Evolutionary conservation across 768 basidiomycete species (phyloP).

Genomic region (Gymnopilus dilepis): DNA sequence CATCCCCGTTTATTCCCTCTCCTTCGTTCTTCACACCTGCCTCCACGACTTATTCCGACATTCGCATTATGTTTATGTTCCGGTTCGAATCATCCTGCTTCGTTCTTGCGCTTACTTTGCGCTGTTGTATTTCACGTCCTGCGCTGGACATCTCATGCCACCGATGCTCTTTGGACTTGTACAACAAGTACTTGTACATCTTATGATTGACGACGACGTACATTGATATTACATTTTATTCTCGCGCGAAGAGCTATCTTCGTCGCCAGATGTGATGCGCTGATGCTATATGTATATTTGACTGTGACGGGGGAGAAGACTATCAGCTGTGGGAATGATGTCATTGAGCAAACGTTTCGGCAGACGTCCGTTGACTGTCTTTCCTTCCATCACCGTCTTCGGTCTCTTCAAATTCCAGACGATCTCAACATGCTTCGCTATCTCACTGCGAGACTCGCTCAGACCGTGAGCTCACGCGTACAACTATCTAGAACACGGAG

Average conservation of each 20-base stretch:
- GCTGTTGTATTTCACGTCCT: conserved; percentile 6
- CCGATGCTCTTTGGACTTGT: conserved; percentile 3
- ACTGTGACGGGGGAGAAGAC: too few species aligned
- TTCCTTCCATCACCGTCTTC: too few species aligned
- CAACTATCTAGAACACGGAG: neutral
- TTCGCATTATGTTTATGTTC: neutral
- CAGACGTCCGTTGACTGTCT: too few species aligned
- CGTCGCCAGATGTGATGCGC: neutral
- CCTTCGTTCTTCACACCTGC: neutral
- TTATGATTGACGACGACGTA: neutral
- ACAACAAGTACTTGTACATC: neutral
- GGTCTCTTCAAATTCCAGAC: too few species aligned
- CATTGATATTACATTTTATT: conserved; percentile 1
- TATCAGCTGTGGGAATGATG: too few species aligned
- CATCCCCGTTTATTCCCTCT: neutral
- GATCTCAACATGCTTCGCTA: conserved; percentile 65
- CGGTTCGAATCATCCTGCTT: neutral
- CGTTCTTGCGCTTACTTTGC: neutral
- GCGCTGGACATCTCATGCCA: conserved; percentile 1
- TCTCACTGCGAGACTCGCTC: conserved; percentile 73
- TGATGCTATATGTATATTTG: neutral
- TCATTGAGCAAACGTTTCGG: too few species aligned
- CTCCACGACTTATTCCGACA: neutral
- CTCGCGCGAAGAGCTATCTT: neutral
- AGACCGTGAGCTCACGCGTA: conserved; percentile 56